phyloP scores from a whole-genome alignment of 2,329 filamentous ascomycete species.

The Akanthomyces lecanii region DNA sequence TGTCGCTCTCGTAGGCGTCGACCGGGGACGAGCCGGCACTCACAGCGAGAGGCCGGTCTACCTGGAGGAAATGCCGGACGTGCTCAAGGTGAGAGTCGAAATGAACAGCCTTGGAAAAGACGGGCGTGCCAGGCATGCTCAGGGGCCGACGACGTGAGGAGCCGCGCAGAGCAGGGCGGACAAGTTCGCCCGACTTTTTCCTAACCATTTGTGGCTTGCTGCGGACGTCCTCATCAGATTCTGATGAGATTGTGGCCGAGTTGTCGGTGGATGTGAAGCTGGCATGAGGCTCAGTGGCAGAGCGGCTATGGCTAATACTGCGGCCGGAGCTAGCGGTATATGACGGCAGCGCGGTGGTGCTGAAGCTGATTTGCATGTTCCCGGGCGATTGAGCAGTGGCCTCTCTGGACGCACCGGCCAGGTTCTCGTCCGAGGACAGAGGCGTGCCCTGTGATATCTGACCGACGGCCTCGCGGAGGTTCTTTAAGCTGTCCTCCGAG shows the following conservation, averaged over 20 bases:
- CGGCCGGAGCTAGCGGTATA: conserved; percentile 36
- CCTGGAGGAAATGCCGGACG: conserved; percentile 89
- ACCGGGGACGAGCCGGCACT: conserved; percentile 90
- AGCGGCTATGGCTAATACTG: conserved; percentile 44
- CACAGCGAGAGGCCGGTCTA: conserved; percentile 92
- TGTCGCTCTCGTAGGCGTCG: conserved; percentile 81
- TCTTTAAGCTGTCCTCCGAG: conserved; percentile 51
- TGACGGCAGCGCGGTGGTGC: conserved; percentile 42
- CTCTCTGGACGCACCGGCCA: conserved; percentile 36
- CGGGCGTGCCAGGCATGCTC: conserved; percentile 96
- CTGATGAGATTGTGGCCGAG: conserved; percentile 52
- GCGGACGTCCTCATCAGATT: conserved; percentile 55
- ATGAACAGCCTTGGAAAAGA: conserved; percentile 95
- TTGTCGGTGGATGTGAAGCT: conserved; percentile 45
- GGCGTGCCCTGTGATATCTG: conserved; percentile 55
- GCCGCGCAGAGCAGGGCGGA: conserved; percentile 82
- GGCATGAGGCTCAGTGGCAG: conserved; percentile 52
- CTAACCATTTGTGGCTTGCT: conserved; percentile 87
- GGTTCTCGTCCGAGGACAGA: conserved; percentile 49
- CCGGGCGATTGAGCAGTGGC: conserved; percentile 15
- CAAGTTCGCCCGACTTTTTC: conserved; percentile 97
- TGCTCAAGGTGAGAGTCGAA: conserved; percentile 97
- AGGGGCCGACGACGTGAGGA: conserved; percentile 78
- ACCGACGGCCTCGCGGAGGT: conserved; percentile 78
- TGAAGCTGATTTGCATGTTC: conserved; percentile 43